A percentile compares a stretch with the other conserved stretches of the same genome.
Evolutionary conservation across 2,329 filamentous ascomycete species (phyloP).

Genomic region (Colletotrichum karsti): DNA sequence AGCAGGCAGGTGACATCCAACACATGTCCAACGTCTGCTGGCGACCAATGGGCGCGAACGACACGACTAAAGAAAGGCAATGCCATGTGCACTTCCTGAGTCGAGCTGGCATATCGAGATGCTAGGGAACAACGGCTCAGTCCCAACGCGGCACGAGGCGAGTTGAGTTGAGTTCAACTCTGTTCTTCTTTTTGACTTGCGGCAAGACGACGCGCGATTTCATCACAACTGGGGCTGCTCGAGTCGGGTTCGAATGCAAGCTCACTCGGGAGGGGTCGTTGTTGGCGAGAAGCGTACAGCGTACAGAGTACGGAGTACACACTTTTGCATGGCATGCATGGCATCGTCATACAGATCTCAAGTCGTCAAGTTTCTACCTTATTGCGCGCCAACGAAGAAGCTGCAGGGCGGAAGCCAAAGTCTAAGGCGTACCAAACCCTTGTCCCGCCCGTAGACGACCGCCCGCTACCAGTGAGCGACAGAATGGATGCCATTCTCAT

Average conservation of each 20-base stretch:
- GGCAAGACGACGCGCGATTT: background rate
- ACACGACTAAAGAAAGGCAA: constrained; percentile 1
- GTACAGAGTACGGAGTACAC: too few species aligned
- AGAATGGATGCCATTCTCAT: background rate
- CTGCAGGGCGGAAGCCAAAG: constrained; percentile 13
- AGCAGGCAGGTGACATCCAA: background rate
- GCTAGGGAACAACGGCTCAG: background rate
- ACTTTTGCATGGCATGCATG: constrained; percentile 9
- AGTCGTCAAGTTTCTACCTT: background rate
- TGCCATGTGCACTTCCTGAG: constrained; percentile 1
- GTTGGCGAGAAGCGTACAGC: background rate
- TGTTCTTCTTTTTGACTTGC: background rate
- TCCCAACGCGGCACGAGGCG: constrained; percentile 14
- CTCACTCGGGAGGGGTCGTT: background rate
- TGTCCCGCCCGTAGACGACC: background rate
- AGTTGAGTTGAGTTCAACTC: constrained; percentile 17
- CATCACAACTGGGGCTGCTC: background rate
- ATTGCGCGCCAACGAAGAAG: background rate
- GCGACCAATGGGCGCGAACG: background rate
- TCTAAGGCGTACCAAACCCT: background rate
- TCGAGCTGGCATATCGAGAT: background rate
- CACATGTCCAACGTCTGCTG: background rate
- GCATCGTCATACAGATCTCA: constrained; percentile 22
- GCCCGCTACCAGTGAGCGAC: background rate
- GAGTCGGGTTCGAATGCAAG: background rate